A percentile compares a stretch with the other conserved stretches of the same genome.
Conservation (phyloP, 805 yeast species). For the Jamesozyma gamospora region DNA sequence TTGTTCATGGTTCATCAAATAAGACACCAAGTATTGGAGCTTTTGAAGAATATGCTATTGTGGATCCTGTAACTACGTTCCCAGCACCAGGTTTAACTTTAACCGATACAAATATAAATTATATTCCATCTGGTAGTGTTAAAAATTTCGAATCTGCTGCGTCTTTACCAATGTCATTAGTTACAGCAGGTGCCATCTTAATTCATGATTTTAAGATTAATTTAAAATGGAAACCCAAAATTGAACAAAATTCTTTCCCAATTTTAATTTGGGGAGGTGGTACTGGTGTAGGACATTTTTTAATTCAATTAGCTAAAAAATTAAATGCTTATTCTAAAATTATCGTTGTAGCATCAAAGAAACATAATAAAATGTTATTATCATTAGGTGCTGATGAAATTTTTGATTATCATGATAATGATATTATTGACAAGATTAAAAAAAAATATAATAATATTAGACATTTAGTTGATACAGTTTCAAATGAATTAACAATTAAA, state of each 20-base stretch:
- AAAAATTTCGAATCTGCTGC: slow-evolving; percentile 56
- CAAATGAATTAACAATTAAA: slow-evolving; percentile 24
- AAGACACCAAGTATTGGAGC: slow-evolving; percentile 40
- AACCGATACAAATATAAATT: background rate
- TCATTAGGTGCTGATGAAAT: slow-evolving; percentile 41
- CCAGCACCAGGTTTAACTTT: slow-evolving; percentile 12
- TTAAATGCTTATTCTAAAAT: slow-evolving; percentile 34
- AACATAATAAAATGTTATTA: slow-evolving; percentile 33
- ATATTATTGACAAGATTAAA: slow-evolving; percentile 35
- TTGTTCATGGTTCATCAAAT: slow-evolving; percentile 45
- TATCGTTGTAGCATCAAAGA: slow-evolving; percentile 40
- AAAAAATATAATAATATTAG: slow-evolving; percentile 23
- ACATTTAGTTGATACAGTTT: slow-evolving; percentile 29
- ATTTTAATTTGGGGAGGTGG: slow-evolving; percentile 60
- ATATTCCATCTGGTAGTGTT: slow-evolving; percentile 25
- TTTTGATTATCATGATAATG: slow-evolving; percentile 40
- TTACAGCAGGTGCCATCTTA: slow-evolving; percentile 39
- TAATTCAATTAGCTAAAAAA: slow-evolving; percentile 48
- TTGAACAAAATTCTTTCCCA: slow-evolving; percentile 30
- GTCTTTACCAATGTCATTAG: slow-evolving; percentile 42
- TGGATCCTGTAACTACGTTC: slow-evolving; percentile 26
- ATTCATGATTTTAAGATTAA: slow-evolving; percentile 18
- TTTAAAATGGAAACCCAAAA: slow-evolving; percentile 18
- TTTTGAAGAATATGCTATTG: slow-evolving; percentile 44
- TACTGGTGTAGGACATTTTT: slow-evolving; percentile 48